phyloP scores from a whole-genome alignment of 371 early-diverging fungal species.

The Mortierella sp. region DNA sequence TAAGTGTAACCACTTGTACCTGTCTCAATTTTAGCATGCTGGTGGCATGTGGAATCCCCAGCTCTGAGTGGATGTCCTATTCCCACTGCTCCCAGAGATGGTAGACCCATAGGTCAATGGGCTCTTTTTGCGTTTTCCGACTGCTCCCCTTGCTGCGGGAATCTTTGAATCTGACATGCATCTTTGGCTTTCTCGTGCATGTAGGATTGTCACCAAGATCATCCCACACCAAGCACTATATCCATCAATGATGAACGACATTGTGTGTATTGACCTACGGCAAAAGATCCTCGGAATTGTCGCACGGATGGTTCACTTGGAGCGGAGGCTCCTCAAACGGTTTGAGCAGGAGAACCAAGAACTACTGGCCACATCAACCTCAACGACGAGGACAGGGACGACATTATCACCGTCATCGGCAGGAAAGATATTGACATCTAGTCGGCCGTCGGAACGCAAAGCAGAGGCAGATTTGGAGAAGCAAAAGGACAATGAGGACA shows the following conservation, averaged over 20 bases:
- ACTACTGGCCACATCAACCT: not conserved
- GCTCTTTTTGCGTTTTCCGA: not conserved
- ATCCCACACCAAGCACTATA: conserved; percentile 42
- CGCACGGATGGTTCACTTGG: conserved; percentile 37
- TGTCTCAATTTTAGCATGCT: not conserved
- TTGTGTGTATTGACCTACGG: conserved; percentile 49
- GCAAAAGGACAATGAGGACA: not conserved
- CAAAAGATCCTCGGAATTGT: conserved; percentile 42
- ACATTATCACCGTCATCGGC: not conserved
- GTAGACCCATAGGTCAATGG: too few relatives aligned
- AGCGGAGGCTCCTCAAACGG: conserved; percentile 33
- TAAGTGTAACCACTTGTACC: conserved; percentile 19
- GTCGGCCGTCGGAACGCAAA: too few relatives aligned
- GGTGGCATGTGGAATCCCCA: not conserved
- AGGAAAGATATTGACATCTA: too few relatives aligned
- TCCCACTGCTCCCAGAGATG: not conserved
- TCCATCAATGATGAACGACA: conserved; percentile 49
- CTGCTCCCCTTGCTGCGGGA: not conserved
- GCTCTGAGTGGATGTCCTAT: too few relatives aligned
- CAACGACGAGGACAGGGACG: not conserved
- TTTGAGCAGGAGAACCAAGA: conserved; percentile 40
- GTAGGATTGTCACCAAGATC: conserved; percentile 47
- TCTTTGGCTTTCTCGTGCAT: not conserved
- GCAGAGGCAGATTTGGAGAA: conserved; percentile 2
- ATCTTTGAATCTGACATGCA: too few relatives aligned